phyloP scores from a whole-genome alignment of 148 eudicot genomes.

The Rhododendron vialii region DNA sequence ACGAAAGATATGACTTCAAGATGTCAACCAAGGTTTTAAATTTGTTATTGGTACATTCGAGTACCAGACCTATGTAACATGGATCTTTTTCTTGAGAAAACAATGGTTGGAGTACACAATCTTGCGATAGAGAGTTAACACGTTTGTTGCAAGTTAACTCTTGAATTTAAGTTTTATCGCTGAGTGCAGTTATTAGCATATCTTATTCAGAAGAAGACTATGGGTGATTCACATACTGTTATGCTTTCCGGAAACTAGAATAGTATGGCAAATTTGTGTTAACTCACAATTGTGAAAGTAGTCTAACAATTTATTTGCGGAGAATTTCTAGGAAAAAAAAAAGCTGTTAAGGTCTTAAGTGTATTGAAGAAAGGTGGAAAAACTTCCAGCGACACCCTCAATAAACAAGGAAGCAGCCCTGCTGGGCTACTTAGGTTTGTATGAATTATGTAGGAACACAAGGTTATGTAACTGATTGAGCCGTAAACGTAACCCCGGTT shows the following conservation, averaged over 20 bases:
- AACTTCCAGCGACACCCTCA: neutral
- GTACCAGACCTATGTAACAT: neutral
- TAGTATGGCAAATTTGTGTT: neutral
- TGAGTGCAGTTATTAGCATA: neutral
- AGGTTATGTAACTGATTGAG: neutral
- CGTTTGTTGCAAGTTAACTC: neutral
- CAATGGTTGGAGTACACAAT: neutral
- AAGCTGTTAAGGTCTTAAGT: neutral
- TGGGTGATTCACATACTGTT: neutral
- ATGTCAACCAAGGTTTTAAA: neutral
- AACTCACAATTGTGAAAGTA: neutral
- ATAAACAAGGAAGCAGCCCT: neutral
- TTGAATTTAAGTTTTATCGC: neutral
- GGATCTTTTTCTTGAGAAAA: neutral
- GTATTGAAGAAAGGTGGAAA: neutral
- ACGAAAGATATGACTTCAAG: neutral
- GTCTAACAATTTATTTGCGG: neutral
- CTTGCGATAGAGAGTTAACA: neutral
- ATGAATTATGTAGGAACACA: neutral
- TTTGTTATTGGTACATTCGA: neutral
- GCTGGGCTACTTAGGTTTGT: neutral
- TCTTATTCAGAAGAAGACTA: neutral
- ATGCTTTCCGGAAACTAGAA: neutral
- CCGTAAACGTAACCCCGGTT: neutral
- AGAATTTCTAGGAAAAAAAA: neutral